Conservation (phyloP, 2,329 filamentous ascomycete species). For the Sarocladium brachiariae region DNA sequence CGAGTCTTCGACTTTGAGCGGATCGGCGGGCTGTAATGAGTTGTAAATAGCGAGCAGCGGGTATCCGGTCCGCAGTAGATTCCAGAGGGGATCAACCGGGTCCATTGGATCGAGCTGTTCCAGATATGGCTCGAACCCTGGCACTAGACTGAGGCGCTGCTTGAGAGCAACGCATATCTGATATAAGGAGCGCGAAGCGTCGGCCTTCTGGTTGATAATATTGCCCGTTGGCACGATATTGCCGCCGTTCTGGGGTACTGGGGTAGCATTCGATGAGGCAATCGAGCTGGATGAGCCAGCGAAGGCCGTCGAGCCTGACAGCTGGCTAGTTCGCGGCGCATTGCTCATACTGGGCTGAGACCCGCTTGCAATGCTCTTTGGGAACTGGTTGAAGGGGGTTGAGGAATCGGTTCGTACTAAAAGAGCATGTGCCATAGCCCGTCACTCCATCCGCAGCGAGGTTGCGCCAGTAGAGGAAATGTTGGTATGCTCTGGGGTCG, state of each 20-base stretch:
- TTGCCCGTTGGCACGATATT: constrained; percentile 75
- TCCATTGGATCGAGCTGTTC: constrained; percentile 62
- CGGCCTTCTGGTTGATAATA: constrained; percentile 95
- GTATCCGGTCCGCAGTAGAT: constrained; percentile 73
- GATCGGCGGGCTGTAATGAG: constrained; percentile 62
- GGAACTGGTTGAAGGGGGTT: constrained; percentile 44
- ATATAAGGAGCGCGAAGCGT: constrained; percentile 85
- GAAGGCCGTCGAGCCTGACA: constrained; percentile 54
- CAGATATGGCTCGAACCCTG: constrained; percentile 71
- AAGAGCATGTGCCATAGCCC: constrained; percentile 53
- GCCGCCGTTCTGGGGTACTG: constrained; percentile 43
- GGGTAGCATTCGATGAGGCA: constrained; percentile 37
- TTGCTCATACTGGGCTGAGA: constrained; percentile 43
- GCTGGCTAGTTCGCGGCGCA: constrained; percentile 51
- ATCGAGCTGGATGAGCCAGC: constrained; percentile 47
- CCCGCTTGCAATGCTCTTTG: constrained; percentile 36
- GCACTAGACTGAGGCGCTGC: constrained; percentile 74
- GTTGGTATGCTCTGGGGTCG: not conserved
- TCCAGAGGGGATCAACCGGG: constrained; percentile 88
- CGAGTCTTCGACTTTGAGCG: constrained; percentile 59
- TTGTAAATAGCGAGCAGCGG: constrained; percentile 89
- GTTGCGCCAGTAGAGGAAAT: not conserved
- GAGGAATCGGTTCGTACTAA: constrained; percentile 53
- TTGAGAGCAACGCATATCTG: constrained; percentile 88
- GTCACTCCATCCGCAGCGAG: constrained; percentile 33